Evolutionary conservation across 805 yeast species (phyloP).

Genomic region (Candida odintsovae): DNA sequence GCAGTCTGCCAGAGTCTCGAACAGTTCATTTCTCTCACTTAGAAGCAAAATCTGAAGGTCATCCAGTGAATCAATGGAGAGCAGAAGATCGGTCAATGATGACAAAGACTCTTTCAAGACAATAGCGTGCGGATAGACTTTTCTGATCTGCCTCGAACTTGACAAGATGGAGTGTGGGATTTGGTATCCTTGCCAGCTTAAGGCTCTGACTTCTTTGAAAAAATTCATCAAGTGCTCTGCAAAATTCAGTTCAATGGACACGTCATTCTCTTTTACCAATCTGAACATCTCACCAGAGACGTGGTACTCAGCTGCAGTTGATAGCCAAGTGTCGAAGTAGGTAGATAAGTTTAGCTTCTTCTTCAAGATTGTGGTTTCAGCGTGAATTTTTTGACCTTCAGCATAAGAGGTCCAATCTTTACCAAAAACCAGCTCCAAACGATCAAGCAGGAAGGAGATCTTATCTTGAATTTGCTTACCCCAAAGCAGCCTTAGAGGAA

Average conservation of each 20-base stretch:
- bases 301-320: slow-evolving; percentile 17
- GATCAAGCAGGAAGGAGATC: slow-evolving; percentile 33
- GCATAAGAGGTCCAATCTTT: slow-evolving; percentile 54
- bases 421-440: slow-evolving; percentile 51
- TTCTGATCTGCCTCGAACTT: slow-evolving; percentile 43
- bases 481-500: slow-evolving; percentile 45
- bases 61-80: slow-evolving; percentile 29
- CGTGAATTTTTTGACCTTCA: slow-evolving; percentile 59
- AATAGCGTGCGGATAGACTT: slow-evolving; percentile 52
- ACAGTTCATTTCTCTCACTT: slow-evolving; percentile 28
- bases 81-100: slow-evolving; percentile 30
- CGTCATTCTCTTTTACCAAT: slow-evolving; percentile 24
- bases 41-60: slow-evolving; percentile 38
- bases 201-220: slow-evolving; percentile 48
- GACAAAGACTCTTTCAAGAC: slow-evolving; percentile 46
- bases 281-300: slow-evolving; percentile 34
- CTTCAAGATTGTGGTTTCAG: slow-evolving; percentile 41
- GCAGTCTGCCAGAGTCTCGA: slow-evolving; percentile 29
- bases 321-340: slow-evolving; percentile 46
- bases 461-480: slow-evolving; percentile 44
- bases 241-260: slow-evolving; percentile 43
- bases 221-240: slow-evolving; percentile 36
- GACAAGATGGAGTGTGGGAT: slow-evolving; percentile 49
- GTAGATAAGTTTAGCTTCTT: slow-evolving; percentile 38
- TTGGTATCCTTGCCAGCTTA: slow-evolving; percentile 44